Evolutionary conservation across 108 stramenopile genomes (phyloP), one percentile per base, ranked within the genome.

Genomic region (Skeletonema potamos): DNA sequence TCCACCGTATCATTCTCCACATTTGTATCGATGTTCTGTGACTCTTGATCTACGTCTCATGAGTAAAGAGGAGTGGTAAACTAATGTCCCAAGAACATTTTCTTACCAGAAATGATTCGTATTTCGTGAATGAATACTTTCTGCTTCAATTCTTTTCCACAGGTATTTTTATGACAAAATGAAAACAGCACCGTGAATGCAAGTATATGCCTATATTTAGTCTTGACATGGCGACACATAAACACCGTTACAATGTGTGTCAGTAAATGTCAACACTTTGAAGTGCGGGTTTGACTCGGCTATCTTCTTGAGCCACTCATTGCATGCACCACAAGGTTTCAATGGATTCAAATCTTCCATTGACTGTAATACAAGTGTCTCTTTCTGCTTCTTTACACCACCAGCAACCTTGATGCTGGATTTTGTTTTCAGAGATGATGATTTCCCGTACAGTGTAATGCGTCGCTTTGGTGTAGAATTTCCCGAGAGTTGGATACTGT

Each of bases 271-370:
- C 33, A 98, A 56, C 29, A 98, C 90, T 62, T 86, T 85, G 74
- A 99, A 99, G 58, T 95, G 88, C 7, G 98, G 98, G 68, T 99
- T 98, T 18, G 90, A 87, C 74, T 98, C 96, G 12, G 94, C 94
- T 64, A 99, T 97, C 73, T 99, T 99, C 73, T 97, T 96, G 43
- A 99, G 84, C 98, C 98, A 99, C 69, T 97, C 97, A 66, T 89
- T 97, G 84, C 98, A 99, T 8, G 97, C 91, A 1, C 98, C 98
- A 79, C 98, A 99, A 5, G 98, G 98, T 59, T 87, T 85, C 10
- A 98, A 77, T 0, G 98, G 98, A 81, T 98, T 98, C 58, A 95
- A 74, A 56, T 95, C 94, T 75, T 77, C 64, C 24, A 67, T 22
- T 36, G 69, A 65, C 57, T 77, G 76, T n/a, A 58, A 56, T 18